Evolutionary conservation across 768 basidiomycete genomes (phyloP).

Genomic region (Trametes cubensis): DNA sequence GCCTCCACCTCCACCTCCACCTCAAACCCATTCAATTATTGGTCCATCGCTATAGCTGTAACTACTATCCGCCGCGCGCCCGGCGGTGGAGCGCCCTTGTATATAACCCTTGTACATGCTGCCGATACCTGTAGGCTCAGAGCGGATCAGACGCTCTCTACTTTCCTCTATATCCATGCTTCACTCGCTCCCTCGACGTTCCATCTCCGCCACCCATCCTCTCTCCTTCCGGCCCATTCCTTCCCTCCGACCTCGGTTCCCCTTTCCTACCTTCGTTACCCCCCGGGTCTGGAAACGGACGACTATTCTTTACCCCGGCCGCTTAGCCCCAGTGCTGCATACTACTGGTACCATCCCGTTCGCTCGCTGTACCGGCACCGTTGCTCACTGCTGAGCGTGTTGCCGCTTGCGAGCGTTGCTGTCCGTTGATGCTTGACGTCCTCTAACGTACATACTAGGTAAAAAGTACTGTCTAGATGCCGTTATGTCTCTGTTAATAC

Average conservation of each 20-base stretch:
- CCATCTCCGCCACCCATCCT: too few species aligned
- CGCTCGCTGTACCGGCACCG: too few species aligned
- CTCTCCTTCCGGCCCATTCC: neutral
- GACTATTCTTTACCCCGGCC: too few species aligned
- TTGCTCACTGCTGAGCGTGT: too few species aligned
- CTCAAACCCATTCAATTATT: neutral
- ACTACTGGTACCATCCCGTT: too few species aligned
- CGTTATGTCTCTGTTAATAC: constrained; percentile 12
- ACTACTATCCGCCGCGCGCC: neutral
- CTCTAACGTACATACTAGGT: constrained; percentile 11
- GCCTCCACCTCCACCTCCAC: too few species aligned
- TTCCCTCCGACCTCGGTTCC: neutral
- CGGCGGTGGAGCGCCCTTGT: neutral
- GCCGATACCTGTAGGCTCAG: constrained; percentile 4
- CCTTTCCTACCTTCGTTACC: too few species aligned
- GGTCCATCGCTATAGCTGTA: neutral
- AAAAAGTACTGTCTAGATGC: constrained; percentile 10
- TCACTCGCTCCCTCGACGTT: too few species aligned
- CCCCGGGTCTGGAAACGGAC: too few species aligned
- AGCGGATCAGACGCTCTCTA: too few species aligned
- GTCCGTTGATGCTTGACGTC: neutral
- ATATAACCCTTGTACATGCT: neutral
- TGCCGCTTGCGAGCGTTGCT: neutral
- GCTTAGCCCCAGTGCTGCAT: too few species aligned
- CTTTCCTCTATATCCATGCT: neutral